Evolutionary conservation across 1,284 basidiomycete genomes (phyloP), one percentile per base, ranked within the genome.

Genomic region (Ceratobasidium theobromae): DNA sequence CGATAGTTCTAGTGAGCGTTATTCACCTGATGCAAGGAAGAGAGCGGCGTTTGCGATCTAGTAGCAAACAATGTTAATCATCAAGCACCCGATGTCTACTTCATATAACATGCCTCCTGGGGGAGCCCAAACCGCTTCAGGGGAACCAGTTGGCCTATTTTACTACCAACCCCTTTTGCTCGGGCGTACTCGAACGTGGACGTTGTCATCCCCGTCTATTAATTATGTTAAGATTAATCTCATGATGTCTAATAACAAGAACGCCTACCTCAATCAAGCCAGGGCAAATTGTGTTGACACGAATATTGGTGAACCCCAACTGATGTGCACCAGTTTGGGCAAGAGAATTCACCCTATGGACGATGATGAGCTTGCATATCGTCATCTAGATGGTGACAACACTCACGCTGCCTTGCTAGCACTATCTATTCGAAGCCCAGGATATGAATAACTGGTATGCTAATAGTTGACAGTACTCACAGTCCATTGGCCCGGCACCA

Each of bases 241-340:
- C 9, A 27, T 25, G n/a, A 25, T 41, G 21, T 30, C 30, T n/a
- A 28, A 49, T 53, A 28, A 14, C 30, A 40, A 9, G 33, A 35
- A 41, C 21, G 52, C 68, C 18, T 46, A 75, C 75, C 72, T 95
- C 90, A 72, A 97, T 94, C 53, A 97, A 77, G 18, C 95, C 95
- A 1, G 95, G 95, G 73, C 93, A 95, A 69, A 97, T 86, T 16
- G 89, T 84, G 76, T 97, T 97, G 69, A 96, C 88, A 40, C 95
- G 87, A 69, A 98, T 82, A 75, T 93, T 90, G 1, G 86, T 87
- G 70, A 83, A 87, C 68, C 86, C 82, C n/a, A 96, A 81, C 75
- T 94, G 91, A 75, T 89, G 92, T 1, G 87, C 83, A 5, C 86
- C 81, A 1, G 89, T 93, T 72, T 92, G 84, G 3, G 92, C 94